These are phyloP conservation scores for Cyberlindnera petersonii DNA, from an alignment of 805 yeast genomes.

Conservation along the genomic window DNA sequence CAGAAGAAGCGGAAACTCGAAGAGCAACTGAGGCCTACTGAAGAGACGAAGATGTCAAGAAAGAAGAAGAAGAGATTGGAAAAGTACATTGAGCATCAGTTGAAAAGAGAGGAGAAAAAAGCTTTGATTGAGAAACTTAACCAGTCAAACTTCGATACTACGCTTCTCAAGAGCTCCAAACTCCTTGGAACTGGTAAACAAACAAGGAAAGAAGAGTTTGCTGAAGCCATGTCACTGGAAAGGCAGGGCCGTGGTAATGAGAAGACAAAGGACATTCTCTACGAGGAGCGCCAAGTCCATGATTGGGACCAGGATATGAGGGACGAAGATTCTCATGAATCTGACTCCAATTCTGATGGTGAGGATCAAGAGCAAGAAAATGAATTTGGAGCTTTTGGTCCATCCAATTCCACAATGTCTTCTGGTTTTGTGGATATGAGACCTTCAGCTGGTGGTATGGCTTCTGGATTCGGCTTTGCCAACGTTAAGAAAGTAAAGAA, in stretches of 20 bases:
- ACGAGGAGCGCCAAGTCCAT: slow-evolving; percentile 62
- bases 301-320: slow-evolving; percentile 50
- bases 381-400: slow-evolving; percentile 14
- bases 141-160: slow-evolving; percentile 60
- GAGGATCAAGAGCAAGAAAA: slow-evolving; percentile 19
- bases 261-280: slow-evolving; percentile 54
- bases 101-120: slow-evolving; percentile 84
- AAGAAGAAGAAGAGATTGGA: slow-evolving; percentile 78
- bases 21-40: slow-evolving; percentile 51
- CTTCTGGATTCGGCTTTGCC: slow-evolving; percentile 67
- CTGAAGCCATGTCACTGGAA: slow-evolving; percentile 73
- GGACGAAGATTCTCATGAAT: slow-evolving; percentile 25
- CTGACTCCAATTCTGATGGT: slow-evolving; percentile 24
- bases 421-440: slow-evolving; percentile 67
- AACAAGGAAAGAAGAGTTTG: slow-evolving; percentile 63
- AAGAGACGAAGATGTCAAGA: slow-evolving; percentile 64
- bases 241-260: slow-evolving; percentile 68
- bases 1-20: slow-evolving; percentile 64
- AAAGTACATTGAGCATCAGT: slow-evolving; percentile 87
- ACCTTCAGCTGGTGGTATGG: slow-evolving; percentile 58
- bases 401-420: slow-evolving; percentile 19
- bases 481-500: slow-evolving; percentile 49
- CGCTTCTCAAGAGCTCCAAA: slow-evolving; percentile 67
- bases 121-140: slow-evolving; percentile 68
- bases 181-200: slow-evolving; percentile 69